Evolutionary conservation across 2,329 filamentous ascomycete species (phyloP).

Genomic region (Penicillium sclerotigenum): DNA sequence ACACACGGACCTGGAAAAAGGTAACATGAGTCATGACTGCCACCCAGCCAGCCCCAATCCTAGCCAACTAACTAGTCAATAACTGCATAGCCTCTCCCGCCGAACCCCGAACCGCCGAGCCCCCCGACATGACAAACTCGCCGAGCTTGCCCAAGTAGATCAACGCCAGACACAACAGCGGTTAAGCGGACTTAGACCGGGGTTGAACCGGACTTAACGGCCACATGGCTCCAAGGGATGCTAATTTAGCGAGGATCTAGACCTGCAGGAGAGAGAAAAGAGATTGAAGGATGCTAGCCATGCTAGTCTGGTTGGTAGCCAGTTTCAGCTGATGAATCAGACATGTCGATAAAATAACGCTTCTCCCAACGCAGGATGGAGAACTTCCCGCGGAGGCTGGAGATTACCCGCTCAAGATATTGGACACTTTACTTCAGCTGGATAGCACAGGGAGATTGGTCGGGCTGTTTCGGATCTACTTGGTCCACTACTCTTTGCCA

Average conservation of each 20-base stretch:
- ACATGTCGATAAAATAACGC: no score
- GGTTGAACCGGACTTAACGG: not conserved
- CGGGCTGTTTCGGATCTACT: not conserved
- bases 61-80: not conserved
- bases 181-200: not conserved
- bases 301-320: not conserved
- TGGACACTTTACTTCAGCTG: not conserved
- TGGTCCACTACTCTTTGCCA: not conserved
- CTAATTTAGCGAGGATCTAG: not conserved
- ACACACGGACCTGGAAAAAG: not conserved
- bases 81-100: not conserved
- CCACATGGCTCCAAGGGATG: not conserved
- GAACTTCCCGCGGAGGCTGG: not conserved
- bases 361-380: not conserved
- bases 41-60: not conserved
- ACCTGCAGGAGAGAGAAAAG: not conserved
- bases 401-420: not conserved
- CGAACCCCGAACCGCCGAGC: not conserved
- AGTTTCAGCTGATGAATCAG: not conserved
- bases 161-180: not conserved
- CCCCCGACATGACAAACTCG: not conserved
- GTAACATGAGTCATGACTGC: not conserved
- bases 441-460: not conserved
- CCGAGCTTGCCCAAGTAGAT: not conserved
- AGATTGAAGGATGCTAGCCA: not conserved